Evolutionary conservation across 1,139 yeast genomes (phyloP).

Genomic region (Cylindricascospora bacillispora): DNA sequence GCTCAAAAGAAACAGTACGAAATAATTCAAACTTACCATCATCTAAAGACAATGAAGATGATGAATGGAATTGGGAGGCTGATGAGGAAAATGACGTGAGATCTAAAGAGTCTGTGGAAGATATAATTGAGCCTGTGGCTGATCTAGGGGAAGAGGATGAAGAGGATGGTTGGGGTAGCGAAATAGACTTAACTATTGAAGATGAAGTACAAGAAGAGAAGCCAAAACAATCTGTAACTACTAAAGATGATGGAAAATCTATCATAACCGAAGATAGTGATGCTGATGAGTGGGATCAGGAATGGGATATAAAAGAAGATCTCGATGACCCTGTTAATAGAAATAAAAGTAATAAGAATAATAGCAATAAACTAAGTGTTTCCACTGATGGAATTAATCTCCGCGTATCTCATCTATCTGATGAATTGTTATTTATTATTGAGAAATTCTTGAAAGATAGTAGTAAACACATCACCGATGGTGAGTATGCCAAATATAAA

Average conservation of each 20-base stretch:
- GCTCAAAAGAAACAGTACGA: neutral
- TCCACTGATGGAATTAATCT: neutral
- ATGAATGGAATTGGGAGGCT: constrained; percentile 18
- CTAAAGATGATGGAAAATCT: constrained; percentile 2
- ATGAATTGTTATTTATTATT: constrained; percentile 6
- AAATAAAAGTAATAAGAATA: neutral
- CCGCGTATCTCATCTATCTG: constrained; percentile 7
- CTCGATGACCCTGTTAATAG: constrained; percentile 7
- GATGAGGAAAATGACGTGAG: constrained; percentile 6
- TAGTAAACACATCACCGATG: constrained; percentile 5
- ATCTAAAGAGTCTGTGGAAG: neutral
- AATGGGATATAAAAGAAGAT: constrained; percentile 18
- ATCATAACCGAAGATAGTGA: constrained; percentile 3
- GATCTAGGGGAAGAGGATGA: constrained; percentile 6
- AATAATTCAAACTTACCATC: no score
- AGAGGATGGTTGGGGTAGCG: constrained; percentile 12
- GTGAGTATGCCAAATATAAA: constrained; percentile 15
- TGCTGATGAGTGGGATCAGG: constrained; percentile 20
- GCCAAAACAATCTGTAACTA: constrained; percentile 1
- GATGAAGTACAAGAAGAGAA: constrained; percentile 4
- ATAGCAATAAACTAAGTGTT: neutral
- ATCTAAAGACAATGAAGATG: constrained; percentile 4
- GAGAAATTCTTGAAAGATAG: constrained; percentile 9
- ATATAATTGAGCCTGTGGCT: constrained; percentile 1
- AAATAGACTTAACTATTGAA: constrained; percentile 16